These are phyloP conservation scores for Avicennia marina DNA, from an alignment of 257 asterid genomes.

Conservation along the genomic window DNA sequence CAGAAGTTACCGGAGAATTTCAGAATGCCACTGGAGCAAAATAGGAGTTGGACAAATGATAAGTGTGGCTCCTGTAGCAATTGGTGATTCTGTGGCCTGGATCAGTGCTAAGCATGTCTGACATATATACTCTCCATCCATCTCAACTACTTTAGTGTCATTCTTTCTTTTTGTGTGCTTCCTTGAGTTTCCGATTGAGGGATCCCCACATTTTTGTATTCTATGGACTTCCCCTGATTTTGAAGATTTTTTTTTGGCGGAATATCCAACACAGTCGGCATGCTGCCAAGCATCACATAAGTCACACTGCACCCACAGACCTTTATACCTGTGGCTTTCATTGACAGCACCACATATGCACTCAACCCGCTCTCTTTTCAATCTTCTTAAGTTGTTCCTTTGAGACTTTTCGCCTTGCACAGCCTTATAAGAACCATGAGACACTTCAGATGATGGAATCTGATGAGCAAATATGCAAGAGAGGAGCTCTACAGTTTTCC, in stretches of 20 bases:
- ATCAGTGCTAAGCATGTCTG: slow-evolving; percentile 66
- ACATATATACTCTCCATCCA: slow-evolving; percentile 62
- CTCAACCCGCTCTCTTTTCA: slow-evolving; percentile 90
- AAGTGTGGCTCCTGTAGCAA: slow-evolving; percentile 94
- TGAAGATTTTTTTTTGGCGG: slow-evolving; percentile 43
- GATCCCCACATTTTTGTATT: slow-evolving; percentile 20
- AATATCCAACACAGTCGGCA: slow-evolving; percentile 90
- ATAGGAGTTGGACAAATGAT: slow-evolving; percentile 96
- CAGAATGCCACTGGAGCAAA: slow-evolving; percentile 97
- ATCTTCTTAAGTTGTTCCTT: slow-evolving; percentile 50
- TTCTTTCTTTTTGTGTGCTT: slow-evolving; percentile 42
- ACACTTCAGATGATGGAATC: slow-evolving; percentile 56
- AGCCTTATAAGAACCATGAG: slow-evolving; percentile 27
- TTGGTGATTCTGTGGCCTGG: slow-evolving; percentile 82
- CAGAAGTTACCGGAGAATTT: slow-evolving; percentile 78
- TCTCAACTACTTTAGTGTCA: slow-evolving; percentile 47
- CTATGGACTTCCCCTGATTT: slow-evolving; percentile 33
- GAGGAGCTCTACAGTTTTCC: slow-evolving; percentile 95
- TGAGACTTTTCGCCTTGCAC: slow-evolving; percentile 33
- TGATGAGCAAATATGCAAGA: slow-evolving; percentile 75
- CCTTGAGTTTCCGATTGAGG: slow-evolving; percentile 25
- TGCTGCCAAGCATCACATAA: slow-evolving; percentile 98
- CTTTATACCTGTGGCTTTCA: slow-evolving; percentile 71
- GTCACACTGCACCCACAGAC: slow-evolving; percentile 98
- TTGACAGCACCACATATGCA: slow-evolving; percentile 90